A percentile compares a stretch with the other conserved stretches of the same genome.
Conservation (phyloP, 2,329 filamentous ascomycete species). For the Sporothrix humicola region DNA sequence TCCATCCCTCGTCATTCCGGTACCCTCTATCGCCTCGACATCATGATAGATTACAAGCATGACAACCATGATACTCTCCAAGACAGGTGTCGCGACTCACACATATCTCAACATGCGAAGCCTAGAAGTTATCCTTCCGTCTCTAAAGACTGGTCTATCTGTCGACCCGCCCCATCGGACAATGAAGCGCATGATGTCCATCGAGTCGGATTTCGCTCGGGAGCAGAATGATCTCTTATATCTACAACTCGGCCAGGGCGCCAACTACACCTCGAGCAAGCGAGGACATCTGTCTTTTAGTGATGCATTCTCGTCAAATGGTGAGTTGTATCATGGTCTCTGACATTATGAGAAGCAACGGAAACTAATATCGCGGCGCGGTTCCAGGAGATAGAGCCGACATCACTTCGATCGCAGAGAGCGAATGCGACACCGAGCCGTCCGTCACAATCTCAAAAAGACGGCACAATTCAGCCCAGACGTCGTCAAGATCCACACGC, state of each 20-base stretch:
- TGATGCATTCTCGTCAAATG: neutral
- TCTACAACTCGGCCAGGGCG: constrained; percentile 27
- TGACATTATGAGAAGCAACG: too few relatives aligned
- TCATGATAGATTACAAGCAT: neutral
- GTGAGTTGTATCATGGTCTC: neutral
- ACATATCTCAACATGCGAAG: neutral
- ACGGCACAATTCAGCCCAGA: neutral
- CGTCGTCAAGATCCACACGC: neutral
- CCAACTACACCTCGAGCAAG: neutral
- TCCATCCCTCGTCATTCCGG: neutral
- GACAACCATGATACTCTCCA: neutral
- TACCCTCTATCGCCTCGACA: neutral
- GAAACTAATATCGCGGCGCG: neutral
- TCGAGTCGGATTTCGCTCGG: neutral
- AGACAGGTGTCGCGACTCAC: neutral
- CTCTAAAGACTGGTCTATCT: constrained; percentile 2
- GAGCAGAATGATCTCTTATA: constrained; percentile 24
- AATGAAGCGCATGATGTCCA: neutral
- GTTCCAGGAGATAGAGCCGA: neutral
- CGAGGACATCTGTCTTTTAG: too few relatives aligned
- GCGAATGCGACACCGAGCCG: neutral
- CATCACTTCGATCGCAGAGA: constrained; percentile 3
- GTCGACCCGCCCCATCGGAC: neutral
- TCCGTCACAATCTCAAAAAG: neutral
- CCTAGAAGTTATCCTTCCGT: neutral